These are phyloP conservation scores for Candida germanica DNA, from an alignment of 805 yeast species.

Conservation along the genomic window DNA sequence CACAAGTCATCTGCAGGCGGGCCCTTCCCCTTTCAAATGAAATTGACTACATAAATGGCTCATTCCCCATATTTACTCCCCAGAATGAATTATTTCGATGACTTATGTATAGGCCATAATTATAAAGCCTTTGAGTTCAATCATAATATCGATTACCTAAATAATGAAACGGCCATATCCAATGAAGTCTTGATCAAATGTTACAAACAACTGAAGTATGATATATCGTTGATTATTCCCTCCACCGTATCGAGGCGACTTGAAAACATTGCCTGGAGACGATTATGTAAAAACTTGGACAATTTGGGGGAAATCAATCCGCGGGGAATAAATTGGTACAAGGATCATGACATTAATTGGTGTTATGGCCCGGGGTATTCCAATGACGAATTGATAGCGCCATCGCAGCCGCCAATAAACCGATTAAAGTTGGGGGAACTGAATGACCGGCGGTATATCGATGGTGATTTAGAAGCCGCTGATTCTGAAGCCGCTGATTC, in stretches of 20 bases:
- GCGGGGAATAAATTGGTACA: constrained; percentile 49
- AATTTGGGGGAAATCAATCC: constrained; percentile 37
- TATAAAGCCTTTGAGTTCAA: constrained; percentile 12
- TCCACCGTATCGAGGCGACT: constrained; percentile 22
- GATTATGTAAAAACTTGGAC: constrained; percentile 31
- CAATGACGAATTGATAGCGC: constrained; percentile 6
- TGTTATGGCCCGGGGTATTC: constrained; percentile 47
- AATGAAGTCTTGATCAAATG: constrained; percentile 13
- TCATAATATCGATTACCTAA: constrained; percentile 18
- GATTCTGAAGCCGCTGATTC: constrained; percentile 3
- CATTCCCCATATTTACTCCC: background rate
- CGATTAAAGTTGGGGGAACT: too few relatives aligned
- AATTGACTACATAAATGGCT: background rate
- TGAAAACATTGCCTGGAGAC: constrained; percentile 39
- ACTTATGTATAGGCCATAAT: constrained; percentile 13
- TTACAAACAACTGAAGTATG: constrained; percentile 14
- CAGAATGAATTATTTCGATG: constrained; percentile 15
- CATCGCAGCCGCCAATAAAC: background rate
- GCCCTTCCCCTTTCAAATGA: too few relatives aligned
- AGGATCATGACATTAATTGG: constrained; percentile 52
- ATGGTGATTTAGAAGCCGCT: background rate
- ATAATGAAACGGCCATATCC: constrained; percentile 13
- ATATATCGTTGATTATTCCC: constrained; percentile 14
- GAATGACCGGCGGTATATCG: too few relatives aligned
- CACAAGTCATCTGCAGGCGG: too few relatives aligned